Base-by-base conservation (phyloP, 768 basidiomycete species). In the Xerocomellus intermedius region DNA sequence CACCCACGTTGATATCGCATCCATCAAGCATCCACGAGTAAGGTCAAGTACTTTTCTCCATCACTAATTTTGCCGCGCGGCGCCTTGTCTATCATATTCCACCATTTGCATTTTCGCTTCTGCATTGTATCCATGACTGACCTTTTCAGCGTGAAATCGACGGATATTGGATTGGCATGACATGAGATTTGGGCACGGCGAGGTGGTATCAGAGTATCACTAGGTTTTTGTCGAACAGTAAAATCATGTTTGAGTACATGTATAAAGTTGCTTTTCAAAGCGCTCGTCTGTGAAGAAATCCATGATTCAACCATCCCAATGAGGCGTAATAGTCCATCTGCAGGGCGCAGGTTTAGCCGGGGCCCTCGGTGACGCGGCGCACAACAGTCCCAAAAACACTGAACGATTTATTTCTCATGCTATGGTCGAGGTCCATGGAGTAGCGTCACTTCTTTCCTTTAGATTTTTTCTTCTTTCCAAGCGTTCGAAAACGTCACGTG, bases 31-130 rank as follows among this genome's bases (percentile, higher is more conserved):
- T 46, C 39, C 38, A 54, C 36, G 48, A 55, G 42, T 42, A 65
- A 65, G 69, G 69, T 69, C 66, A 64, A 69, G 69, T 70, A 58
- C 44, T 59, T 68, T 63, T 59, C 45, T 50, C 39, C 38, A 26
- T 50, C 28, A 24, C 38, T 39, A 8, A 37, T 52, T 56, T 50
- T 49, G 44, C 38, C 38, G 37, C 47, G 24, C 19, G 16, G 41
- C 33, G 5, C 42, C 22, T 50, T 50, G 32, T 44, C 46, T 14
- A 45, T 55, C 26, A n/a, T n/a, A 12, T 45, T 51, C 35, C 26
- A 24, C 17, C 37, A 21, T 32, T 42, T 30, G 33, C 52, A 26
- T 46, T 52, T 57, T 24, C 35, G 21, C 16, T 42, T 51, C 51
- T 61, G 37, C 52, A 50, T 43, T 53, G 61, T 60, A 50, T 57